phyloP scores from a whole-genome alignment of 2,329 filamentous ascomycete genomes.

The Zymoseptoria passerinii region DNA sequence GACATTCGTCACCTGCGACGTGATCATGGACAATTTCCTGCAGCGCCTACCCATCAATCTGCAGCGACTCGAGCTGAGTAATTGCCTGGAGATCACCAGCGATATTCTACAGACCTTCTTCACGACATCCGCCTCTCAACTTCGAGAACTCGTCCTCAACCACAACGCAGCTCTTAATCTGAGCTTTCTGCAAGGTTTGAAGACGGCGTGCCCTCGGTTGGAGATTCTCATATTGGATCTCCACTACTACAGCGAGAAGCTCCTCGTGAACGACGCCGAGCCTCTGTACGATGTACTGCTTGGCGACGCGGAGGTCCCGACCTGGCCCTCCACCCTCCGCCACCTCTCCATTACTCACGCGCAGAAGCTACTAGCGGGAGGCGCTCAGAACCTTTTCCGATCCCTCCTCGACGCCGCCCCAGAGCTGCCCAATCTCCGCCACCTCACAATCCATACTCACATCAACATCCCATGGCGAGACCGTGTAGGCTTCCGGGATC shows the following conservation, averaged over 20 bases:
- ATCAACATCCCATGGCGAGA: conserved; percentile 73
- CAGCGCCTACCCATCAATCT: conserved; percentile 59
- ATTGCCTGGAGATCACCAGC: conserved; percentile 68
- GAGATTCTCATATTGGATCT: conserved; percentile 67
- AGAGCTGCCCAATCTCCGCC: conserved; percentile 57
- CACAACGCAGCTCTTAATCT: conserved; percentile 75
- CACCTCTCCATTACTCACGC: conserved; percentile 68
- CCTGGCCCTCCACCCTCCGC: conserved; percentile 67
- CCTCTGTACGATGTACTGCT: conserved; percentile 66
- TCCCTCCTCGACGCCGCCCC: conserved; percentile 67
- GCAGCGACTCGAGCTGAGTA: conserved; percentile 61
- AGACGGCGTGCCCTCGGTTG: conserved; percentile 60
- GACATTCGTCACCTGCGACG: conserved; percentile 64
- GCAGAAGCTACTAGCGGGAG: conserved; percentile 60
- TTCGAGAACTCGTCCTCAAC: conserved; percentile 61
- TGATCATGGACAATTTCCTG: conserved; percentile 62
- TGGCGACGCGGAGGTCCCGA: conserved; percentile 54
- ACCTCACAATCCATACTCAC: conserved; percentile 66
- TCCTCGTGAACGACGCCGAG: conserved; percentile 60
- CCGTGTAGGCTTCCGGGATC: conserved; percentile 67
- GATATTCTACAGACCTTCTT: conserved; percentile 59
- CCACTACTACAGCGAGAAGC: conserved; percentile 64
- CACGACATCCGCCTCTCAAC: conserved; percentile 54
- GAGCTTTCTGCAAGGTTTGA: conserved; percentile 61
- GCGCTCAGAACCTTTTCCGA: conserved; percentile 68